Conservation (phyloP, 202 grass and related monocot genomes). For the Carex arenaria region DNA sequence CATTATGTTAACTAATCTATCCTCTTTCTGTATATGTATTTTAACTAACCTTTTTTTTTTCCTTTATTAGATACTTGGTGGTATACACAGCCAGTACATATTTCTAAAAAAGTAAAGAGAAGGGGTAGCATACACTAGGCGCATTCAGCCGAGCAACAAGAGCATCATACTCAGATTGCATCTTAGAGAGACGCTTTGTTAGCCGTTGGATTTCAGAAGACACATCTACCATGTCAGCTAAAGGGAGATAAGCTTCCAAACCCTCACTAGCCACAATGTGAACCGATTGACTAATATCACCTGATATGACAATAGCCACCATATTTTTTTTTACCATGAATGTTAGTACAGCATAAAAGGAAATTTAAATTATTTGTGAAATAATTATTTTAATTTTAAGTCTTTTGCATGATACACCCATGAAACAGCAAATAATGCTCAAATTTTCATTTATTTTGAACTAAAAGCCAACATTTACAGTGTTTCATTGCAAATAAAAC, state of each 20-base stretch:
- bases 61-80: not conserved
- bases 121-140: conserved; percentile 40
- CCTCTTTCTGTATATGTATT: not conserved
- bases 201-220: conserved; percentile 79
- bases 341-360: not conserved
- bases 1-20: not conserved
- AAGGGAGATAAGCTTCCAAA: conserved; percentile 83
- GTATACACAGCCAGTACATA: not conserved
- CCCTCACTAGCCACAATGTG: conserved; percentile 85
- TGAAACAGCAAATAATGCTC: not conserved
- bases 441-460: not conserved
- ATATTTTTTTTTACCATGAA: conserved; percentile 22
- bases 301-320: conserved; percentile 27
- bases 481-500: not conserved
- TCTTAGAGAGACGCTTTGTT: conserved; percentile 85
- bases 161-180: conserved; percentile 86
- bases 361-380: conserved; percentile 12
- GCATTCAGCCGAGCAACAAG: conserved; percentile 72
- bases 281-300: conserved; percentile 78
- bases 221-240: conserved; percentile 92
- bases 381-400: not conserved
- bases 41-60: not conserved
- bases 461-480: not conserved
- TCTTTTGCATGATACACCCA: conserved; percentile 1
- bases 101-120: conserved; percentile 11